Percentiles rank a stretch among this genome's conserved stretches.
Evolutionary conservation across 108 stramenopile genomes (phyloP).

Genomic region (Cyclostephanos invisitatus): DNA sequence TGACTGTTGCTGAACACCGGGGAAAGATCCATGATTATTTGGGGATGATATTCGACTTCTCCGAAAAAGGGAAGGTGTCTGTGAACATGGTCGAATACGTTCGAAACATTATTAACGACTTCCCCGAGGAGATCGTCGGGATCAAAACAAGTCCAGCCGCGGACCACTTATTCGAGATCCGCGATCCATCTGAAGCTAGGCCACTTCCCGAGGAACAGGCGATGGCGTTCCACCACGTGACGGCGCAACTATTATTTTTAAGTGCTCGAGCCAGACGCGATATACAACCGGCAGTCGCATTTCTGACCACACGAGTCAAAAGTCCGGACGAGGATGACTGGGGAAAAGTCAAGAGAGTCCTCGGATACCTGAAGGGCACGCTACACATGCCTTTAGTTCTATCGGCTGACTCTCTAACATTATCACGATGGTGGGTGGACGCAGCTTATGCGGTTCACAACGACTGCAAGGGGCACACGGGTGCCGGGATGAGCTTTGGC

Average conservation of each 20-base stretch:
- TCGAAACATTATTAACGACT: background rate
- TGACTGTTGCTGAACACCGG: background rate
- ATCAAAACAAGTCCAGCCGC: background rate
- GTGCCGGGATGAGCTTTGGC: background rate
- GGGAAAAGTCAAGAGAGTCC: background rate
- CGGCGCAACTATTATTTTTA: background rate
- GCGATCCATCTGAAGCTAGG: background rate
- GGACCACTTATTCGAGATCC: constrained; percentile 6
- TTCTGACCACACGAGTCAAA: constrained; percentile 1
- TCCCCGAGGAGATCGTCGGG: background rate
- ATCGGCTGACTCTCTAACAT: background rate
- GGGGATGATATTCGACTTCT: constrained; percentile 47
- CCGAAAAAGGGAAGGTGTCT: background rate
- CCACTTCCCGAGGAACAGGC: background rate
- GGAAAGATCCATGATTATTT: constrained; percentile 45
- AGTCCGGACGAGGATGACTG: background rate
- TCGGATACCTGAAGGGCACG: background rate
- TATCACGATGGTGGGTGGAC: background rate
- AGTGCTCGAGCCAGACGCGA: background rate
- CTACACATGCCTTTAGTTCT: background rate
- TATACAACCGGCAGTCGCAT: constrained; percentile 6
- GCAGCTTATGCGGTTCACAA: background rate
- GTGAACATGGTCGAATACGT: constrained; percentile 15
- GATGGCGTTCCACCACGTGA: background rate
- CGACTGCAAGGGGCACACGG: background rate